Base-by-base conservation (phyloP, 306 rosid genomes). In the Rosa lucieae region DNA sequence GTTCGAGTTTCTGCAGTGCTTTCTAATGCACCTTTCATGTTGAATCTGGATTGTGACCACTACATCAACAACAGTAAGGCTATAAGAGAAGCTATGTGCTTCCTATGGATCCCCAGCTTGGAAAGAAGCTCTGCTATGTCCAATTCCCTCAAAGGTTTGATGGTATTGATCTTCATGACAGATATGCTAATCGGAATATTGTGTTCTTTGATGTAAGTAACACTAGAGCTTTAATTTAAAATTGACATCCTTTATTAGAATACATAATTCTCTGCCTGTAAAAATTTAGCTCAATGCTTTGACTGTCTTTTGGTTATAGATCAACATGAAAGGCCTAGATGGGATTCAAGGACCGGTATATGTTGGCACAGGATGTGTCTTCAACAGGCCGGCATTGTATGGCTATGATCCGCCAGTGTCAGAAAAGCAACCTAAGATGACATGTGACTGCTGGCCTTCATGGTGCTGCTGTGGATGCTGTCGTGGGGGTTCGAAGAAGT, bases 261-360 rank as follows among this genome's bases (percentile, higher is more conserved):
- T 35, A 77, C 51, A 73, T 43, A 63, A n/a, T 62, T 17, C 59
- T 73, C 18, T 56, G 29, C 59, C 67, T 56, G 26, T 67, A 55
- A 66, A 39, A 62, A 40, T 23, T 78, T 26, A 23, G 9, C 79
- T 67, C 58, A 72, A 37, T 82, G 49, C 69, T 48, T 83, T 84
- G 81, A 77, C 80, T 35, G 46, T 85, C 70, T 53, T 72, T 75
- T 78, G 37, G 23, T 80, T 42, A 35, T 72, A 93, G 99, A 89
- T 96, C 84, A 91, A 89, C 92, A 96, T 96, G 97, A 93, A 91
- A 93, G 94, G 99, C 56, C 83, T 96, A 39, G 98, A 96, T 77
- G 99, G 99, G 75, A 90, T 96, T 86, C 99, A 96, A 89, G 99
- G 99, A 58, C 99, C 99, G 0, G 84, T 93, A 6, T 96, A 93